Percentiles rank a stretch among this genome's conserved stretches.
phyloP scores from a whole-genome alignment of 306 rosid species.

The Astragalus glycyphyllos region DNA sequence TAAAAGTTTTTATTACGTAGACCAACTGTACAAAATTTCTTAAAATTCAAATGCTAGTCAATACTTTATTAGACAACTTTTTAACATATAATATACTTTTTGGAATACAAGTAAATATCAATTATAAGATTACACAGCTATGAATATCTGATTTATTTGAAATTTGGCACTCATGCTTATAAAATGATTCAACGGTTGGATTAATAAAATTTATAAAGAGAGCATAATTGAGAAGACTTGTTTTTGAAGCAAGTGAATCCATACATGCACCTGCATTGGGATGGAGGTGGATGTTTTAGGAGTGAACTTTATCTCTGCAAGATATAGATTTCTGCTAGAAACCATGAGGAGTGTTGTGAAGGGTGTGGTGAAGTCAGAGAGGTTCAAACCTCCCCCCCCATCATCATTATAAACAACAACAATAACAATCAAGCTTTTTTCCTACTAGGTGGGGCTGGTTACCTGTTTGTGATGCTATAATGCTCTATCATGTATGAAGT shows the following conservation, averaged over 20 bases:
- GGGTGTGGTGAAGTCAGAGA: neutral
- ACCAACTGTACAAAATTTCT: neutral
- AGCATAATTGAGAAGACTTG: neutral
- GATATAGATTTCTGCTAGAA: constrained; percentile 8
- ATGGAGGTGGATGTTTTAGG: neutral
- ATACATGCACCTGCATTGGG: neutral
- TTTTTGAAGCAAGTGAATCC: neutral
- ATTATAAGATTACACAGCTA: neutral
- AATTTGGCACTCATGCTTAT: neutral
- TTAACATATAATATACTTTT: neutral
- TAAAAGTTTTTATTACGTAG: neutral
- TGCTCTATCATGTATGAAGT: neutral
- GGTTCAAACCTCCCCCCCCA: neutral
- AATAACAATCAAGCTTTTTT: neutral
- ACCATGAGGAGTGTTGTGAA: neutral
- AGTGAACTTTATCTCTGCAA: neutral
- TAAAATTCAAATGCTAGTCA: neutral
- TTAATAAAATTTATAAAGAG: too few relatives aligned
- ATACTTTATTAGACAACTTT: neutral
- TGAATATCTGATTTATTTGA: neutral
- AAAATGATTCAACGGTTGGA: too few relatives aligned
- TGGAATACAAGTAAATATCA: neutral
- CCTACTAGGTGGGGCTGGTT: neutral
- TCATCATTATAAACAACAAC: neutral
- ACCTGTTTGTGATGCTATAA: neutral